Evolutionary conservation across 352 stramenopile genomes (phyloP).

Genomic region (Elongisporangium senticosum): DNA sequence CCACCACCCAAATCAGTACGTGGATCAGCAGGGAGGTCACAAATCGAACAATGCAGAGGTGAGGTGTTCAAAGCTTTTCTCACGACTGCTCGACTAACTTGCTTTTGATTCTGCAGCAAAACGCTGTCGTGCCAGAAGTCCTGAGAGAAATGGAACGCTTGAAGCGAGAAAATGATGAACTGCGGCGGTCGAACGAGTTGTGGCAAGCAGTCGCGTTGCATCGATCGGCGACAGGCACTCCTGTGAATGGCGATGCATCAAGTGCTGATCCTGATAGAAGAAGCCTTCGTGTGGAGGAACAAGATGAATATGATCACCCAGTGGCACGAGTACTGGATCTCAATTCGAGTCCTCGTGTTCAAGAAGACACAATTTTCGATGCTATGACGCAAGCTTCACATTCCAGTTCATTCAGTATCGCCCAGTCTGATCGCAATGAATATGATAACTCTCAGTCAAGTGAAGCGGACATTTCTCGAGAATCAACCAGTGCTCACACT

Average conservation of each 20-base stretch:
- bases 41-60: background rate
- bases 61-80: background rate
- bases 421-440: background rate
- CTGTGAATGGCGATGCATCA: background rate
- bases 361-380: background rate
- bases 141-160: conserved; percentile 60
- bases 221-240: background rate
- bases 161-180: conserved; percentile 55
- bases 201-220: conserved; percentile 32
- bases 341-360: background rate
- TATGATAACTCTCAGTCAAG: background rate
- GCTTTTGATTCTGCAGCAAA: background rate
- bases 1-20: background rate
- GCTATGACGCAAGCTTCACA: background rate
- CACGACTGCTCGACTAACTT: background rate
- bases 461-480: background rate
- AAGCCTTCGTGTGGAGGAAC: background rate
- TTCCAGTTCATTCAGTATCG: background rate
- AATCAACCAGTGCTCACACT: background rate
- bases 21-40: background rate
- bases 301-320: background rate
- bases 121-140: conserved; percentile 23
- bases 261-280: background rate
- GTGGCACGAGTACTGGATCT: background rate
- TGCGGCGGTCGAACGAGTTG: conserved; percentile 59